A percentile compares a stretch with the other conserved stretches of the same genome.
phyloP scores from a whole-genome alignment of 2,329 filamentous ascomycete genomes.

The Botrytis medusae region DNA sequence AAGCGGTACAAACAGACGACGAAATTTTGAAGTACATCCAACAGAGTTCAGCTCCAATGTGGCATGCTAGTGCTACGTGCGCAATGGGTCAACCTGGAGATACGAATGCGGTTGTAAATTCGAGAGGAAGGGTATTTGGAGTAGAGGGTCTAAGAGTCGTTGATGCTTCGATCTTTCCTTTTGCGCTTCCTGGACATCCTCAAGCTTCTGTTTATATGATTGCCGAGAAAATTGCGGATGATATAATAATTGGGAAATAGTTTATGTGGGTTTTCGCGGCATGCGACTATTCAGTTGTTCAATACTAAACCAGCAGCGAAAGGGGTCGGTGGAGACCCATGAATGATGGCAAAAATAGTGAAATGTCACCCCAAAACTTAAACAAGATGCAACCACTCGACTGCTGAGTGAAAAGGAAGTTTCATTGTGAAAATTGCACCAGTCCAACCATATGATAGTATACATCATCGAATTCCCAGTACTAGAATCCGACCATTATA shows the following conservation, averaged over 20 bases:
- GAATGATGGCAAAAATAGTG: neutral
- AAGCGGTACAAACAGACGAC: constrained; percentile 2
- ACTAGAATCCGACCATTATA: constrained; percentile 14
- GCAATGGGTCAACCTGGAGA: constrained; percentile 17
- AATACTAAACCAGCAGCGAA: neutral
- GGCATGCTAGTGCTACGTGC: constrained; percentile 14
- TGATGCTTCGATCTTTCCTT: constrained; percentile 20
- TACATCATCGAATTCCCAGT: constrained; percentile 6
- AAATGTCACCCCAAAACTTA: neutral
- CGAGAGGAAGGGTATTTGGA: constrained; percentile 6
- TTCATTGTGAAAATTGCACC: constrained; percentile 18
- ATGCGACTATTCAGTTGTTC: neutral
- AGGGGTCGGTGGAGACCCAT: neutral
- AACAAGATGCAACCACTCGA: constrained; percentile 11
- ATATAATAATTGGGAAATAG: neutral
- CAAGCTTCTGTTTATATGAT: constrained; percentile 22
- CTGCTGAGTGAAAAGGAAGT: constrained; percentile 15
- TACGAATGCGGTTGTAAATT: constrained; percentile 14
- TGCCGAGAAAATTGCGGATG: constrained; percentile 21
- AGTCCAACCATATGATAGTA: constrained; percentile 18
- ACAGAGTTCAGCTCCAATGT: constrained; percentile 1
- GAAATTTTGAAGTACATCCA: constrained; percentile 7
- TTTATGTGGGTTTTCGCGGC: too few relatives aligned
- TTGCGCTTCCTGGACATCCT: constrained; percentile 21
- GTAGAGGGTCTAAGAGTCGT: constrained; percentile 12